A percentile compares a stretch with the other conserved stretches of the same genome.
These are phyloP conservation scores for Castanea mollissima DNA, from an alignment of 306 rosid genomes.

Conservation along the genomic window DNA sequence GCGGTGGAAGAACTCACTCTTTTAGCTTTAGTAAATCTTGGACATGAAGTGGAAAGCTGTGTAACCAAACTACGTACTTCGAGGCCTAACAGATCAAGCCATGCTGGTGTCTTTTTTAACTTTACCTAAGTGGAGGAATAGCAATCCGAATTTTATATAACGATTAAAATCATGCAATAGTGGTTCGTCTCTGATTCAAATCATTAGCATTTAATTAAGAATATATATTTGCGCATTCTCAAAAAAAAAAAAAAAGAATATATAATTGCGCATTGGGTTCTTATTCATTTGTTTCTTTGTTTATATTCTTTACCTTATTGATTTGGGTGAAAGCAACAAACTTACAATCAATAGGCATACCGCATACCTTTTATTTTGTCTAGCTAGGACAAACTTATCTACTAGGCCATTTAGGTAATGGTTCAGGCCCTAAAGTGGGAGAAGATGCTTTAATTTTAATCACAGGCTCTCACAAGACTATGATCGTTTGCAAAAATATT, in stretches of 20 bases:
- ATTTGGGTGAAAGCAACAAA: not conserved
- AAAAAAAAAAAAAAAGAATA: not conserved
- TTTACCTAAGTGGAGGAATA: conserved; percentile 14
- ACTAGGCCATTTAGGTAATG: too few species aligned
- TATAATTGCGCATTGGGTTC: not conserved
- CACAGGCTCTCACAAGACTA: too few species aligned
- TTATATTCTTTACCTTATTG: not conserved
- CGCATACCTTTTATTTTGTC: too few species aligned
- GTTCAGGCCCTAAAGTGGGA: too few species aligned
- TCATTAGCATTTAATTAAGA: not conserved
- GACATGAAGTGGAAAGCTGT: not conserved
- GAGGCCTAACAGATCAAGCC: not conserved
- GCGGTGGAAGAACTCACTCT: not conserved
- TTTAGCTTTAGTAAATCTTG: not conserved
- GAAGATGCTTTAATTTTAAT: too few species aligned
- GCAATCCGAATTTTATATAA: not conserved
- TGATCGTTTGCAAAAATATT: too few species aligned
- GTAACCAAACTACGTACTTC: conserved; percentile 3
- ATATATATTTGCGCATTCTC: not conserved
- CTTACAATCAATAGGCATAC: not conserved
- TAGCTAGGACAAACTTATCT: too few species aligned
- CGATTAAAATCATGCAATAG: not conserved
- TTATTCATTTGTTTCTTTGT: not conserved
- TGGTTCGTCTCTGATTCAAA: too few species aligned
- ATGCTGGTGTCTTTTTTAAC: not conserved